Conservation (phyloP, 768 basidiomycete genomes). For the Boletus reticuloceps region DNA sequence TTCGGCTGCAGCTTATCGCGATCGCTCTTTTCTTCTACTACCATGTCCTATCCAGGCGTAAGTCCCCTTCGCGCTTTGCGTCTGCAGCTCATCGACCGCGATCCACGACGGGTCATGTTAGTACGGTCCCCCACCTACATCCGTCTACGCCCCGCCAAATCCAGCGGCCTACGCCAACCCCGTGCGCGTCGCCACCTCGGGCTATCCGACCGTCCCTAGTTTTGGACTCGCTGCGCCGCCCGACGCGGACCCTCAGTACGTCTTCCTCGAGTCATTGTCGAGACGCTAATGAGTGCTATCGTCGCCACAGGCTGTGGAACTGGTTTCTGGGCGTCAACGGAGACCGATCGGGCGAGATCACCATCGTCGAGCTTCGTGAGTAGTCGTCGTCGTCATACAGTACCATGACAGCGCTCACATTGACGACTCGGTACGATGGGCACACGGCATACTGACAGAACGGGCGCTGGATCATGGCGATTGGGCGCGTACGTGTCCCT, state of each 20-base stretch:
- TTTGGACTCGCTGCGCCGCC: slow-evolving; percentile 25
- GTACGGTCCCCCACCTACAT: slow-evolving; percentile 8
- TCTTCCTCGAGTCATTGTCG: not conserved
- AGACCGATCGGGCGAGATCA: slow-evolving; percentile 67
- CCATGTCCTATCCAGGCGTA: slow-evolving; percentile 23
- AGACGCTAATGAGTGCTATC: not conserved
- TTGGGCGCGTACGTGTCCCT: slow-evolving; percentile 64
- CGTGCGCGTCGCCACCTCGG: not conserved
- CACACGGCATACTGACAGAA: slow-evolving; percentile 27
- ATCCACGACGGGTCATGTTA: not conserved
- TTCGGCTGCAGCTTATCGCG: slow-evolving; percentile 6
- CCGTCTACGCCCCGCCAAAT: slow-evolving; percentile 3
- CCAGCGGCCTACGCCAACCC: not conserved
- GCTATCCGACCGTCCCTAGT: not conserved
- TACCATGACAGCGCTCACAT: too few relatives aligned
- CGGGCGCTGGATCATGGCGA: slow-evolving; percentile 59
- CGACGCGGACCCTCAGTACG: slow-evolving; percentile 77
- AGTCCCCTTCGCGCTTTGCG: not conserved
- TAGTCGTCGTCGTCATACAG: not conserved
- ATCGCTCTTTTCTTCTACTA: not conserved
- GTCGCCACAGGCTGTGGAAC: slow-evolving; percentile 44
- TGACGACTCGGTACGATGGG: not conserved
- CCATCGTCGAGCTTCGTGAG: slow-evolving; percentile 65
- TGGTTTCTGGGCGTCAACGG: slow-evolving; percentile 73
- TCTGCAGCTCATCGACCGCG: not conserved